Base-by-base conservation (phyloP, 1,284 basidiomycete species). In the Xerocomus minutiporus region DNA sequence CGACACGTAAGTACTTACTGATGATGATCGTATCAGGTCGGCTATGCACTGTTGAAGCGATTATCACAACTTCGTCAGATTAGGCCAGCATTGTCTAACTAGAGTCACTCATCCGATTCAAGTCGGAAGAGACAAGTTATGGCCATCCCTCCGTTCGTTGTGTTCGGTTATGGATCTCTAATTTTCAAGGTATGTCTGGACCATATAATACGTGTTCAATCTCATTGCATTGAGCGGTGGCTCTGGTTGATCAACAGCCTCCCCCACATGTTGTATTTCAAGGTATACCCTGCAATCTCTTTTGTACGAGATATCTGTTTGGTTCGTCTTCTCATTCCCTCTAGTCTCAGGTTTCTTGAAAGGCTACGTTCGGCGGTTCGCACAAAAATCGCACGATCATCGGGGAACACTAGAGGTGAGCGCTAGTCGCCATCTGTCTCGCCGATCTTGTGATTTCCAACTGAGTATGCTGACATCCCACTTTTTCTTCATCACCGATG, bases 301-400 rank as follows among this genome's bases (percentile, higher is more conserved):
- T 35, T 48, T 31, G 6, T 3, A 8, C 11, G 5, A 12, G 39
- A 45, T 41, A 12, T 45, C 8, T 7, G 42, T 35, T 39, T 25
- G 51, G 9, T 11, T 28, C 15, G 0, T 11, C 12, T 28, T n/a
- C 7, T 6, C 39, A 17, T 40, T 25, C 8, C 11, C 0, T 6
- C 25, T 48, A 89, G 88, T 75, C 1, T 79, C 90, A 0, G 92
- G 91, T 25, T 95, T 84, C 64, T 73, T 95, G 60, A 92, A 91
- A 68, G 89, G 89, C 29, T 93, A 90, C 58, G 88, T 91, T 0
- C 81, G 92, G 3, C 76, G 91, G 29, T 95, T 95, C 63, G 89
- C 92, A 0, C 91, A 94, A 69, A 79, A 81, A 66, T 93, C 89
- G 48, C 88, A 90, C 69, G 92, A 95, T 61, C 92, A 95, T 69